phyloP scores from a whole-genome alignment of 129 eudicot genomes.

The Lonicera japonica region DNA sequence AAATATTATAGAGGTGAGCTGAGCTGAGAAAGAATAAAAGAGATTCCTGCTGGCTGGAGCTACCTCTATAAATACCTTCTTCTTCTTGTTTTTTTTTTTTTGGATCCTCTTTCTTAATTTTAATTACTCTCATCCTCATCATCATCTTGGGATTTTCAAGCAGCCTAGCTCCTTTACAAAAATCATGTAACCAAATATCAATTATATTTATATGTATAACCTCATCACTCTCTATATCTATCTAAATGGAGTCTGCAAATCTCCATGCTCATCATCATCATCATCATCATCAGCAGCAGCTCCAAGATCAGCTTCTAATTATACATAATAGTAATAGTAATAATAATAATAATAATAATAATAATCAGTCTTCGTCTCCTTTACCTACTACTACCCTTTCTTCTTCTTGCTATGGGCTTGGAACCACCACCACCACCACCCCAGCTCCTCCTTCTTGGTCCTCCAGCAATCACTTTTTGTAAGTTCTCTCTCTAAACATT shows the following conservation, averaged over 20 bases:
- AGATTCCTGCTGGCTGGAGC: background rate
- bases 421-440: no score
- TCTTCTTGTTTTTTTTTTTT: background rate
- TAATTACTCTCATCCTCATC: slow-evolving; percentile 23
- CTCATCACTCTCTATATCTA: slow-evolving; percentile 16
- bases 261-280: slow-evolving; percentile 43
- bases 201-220: no score
- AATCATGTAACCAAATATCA: slow-evolving; percentile 6
- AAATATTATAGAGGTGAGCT: no score
- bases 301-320: slow-evolving; percentile 27
- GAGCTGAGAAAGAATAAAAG: no score
- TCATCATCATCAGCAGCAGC: slow-evolving; percentile 34
- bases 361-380: slow-evolving; percentile 25
- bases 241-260: slow-evolving; percentile 72
- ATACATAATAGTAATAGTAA: no score
- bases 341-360: no score
- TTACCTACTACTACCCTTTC: slow-evolving; percentile 5
- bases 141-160: slow-evolving; percentile 95
- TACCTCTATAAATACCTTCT: slow-evolving; percentile 9
- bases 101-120: slow-evolving; percentile 16
- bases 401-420: slow-evolving; percentile 49
- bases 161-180: slow-evolving; percentile 22
- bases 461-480: slow-evolving; percentile 48
- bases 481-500: slow-evolving; percentile 20
- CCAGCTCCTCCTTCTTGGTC: slow-evolving; percentile 42